These are phyloP conservation scores for Lathyrus sativus DNA, from an alignment of 306 rosid genomes.

Conservation along the genomic window DNA sequence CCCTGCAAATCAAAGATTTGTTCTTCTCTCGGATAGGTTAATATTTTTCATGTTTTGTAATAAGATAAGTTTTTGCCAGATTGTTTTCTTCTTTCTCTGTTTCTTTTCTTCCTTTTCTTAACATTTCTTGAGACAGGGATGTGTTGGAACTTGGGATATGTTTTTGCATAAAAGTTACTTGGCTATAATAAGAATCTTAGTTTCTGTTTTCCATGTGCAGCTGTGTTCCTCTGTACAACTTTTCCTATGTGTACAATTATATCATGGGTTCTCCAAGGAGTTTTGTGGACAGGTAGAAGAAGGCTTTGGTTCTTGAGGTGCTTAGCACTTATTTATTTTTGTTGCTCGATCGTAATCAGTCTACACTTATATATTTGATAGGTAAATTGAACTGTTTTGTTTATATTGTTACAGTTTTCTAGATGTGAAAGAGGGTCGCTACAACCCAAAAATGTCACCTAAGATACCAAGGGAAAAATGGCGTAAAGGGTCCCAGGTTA, in stretches of 20 bases:
- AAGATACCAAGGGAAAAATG: slow-evolving; percentile 78
- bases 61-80: slow-evolving; percentile 14
- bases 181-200: slow-evolving; percentile 33
- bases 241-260: slow-evolving; percentile 75
- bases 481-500: slow-evolving; percentile 99
- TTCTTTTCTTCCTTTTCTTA: neutral
- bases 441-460: slow-evolving; percentile 91
- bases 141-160: slow-evolving; percentile 9
- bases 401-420: slow-evolving; percentile 72
- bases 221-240: slow-evolving; percentile 96
- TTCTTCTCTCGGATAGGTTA: slow-evolving; percentile 93
- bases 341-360: slow-evolving; percentile 33
- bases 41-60: slow-evolving; percentile 16
- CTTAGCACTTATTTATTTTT: slow-evolving; percentile 47
- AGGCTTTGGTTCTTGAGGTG: slow-evolving; percentile 57
- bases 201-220: slow-evolving; percentile 60
- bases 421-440: slow-evolving; percentile 89
- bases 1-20: slow-evolving; percentile 91
- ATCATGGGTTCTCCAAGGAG: slow-evolving; percentile 84
- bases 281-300: slow-evolving; percentile 97
- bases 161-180: slow-evolving; percentile 13
- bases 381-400: slow-evolving; percentile 31
- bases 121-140: neutral
- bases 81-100: neutral
- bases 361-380: slow-evolving; percentile 14